Percentiles rank a stretch among this genome's conserved stretches.
Conservation (phyloP, 2,329 filamentous ascomycete genomes). For the Cadophora luteo-olivacea region DNA sequence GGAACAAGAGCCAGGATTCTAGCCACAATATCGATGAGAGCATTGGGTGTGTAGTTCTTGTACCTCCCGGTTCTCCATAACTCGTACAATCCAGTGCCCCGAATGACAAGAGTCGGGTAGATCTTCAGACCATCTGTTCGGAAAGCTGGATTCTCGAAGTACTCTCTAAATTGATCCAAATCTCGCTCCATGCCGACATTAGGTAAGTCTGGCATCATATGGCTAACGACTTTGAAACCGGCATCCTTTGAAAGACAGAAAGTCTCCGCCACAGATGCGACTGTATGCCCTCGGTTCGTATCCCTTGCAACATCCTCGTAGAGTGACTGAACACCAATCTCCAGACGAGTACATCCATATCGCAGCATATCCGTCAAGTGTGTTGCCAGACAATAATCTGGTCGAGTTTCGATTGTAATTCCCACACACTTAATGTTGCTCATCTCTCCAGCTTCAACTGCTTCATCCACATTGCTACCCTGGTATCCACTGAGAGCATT, state of each 20-base stretch:
- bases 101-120: slow-evolving; percentile 95
- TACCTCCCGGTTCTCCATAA: slow-evolving; percentile 96
- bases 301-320: slow-evolving; percentile 99
- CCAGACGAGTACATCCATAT: slow-evolving; percentile 95
- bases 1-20: slow-evolving; percentile 94
- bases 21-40: slow-evolving; percentile 92
- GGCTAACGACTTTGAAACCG: slow-evolving; percentile 97
- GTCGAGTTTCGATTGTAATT: slow-evolving; percentile 96
- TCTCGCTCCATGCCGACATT: slow-evolving; percentile 99
- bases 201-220: slow-evolving; percentile 99
- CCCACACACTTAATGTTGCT: slow-evolving; percentile 97
- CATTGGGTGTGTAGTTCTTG: slow-evolving; percentile 98
- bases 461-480: slow-evolving; percentile 92
- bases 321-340: slow-evolving; percentile 93
- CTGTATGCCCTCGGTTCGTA: slow-evolving; percentile 95
- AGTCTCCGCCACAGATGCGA: slow-evolving; percentile 92
- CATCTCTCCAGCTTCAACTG: slow-evolving; percentile 92
- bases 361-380: slow-evolving; percentile 94
- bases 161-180: slow-evolving; percentile 94
- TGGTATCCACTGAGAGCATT: slow-evolving; percentile 97
- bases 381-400: slow-evolving; percentile 96
- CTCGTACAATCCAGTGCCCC: slow-evolving; percentile 95
- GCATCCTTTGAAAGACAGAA: slow-evolving; percentile 98
- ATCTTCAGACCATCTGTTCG: slow-evolving; percentile 97
- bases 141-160: slow-evolving; percentile 96